phyloP scores from a whole-genome alignment of 202 grass and related monocot species.

The Musa balbisiana region DNA sequence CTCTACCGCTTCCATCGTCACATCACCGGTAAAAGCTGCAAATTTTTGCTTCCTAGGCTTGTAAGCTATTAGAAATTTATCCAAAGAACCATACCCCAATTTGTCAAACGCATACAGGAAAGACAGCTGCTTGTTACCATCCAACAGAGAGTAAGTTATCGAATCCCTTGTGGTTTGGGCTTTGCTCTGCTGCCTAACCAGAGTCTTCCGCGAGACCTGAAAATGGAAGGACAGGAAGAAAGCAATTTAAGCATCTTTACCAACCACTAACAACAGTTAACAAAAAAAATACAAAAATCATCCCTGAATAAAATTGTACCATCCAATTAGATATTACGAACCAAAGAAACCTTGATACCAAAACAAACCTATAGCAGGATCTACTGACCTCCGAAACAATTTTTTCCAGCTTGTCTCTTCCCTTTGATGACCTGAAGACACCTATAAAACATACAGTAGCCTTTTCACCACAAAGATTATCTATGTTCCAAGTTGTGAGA shows the following conservation, averaged over 20 bases:
- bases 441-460: constrained; percentile 63
- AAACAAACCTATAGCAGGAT: too few species aligned
- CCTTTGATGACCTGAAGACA: constrained; percentile 58
- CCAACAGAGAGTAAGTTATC: constrained; percentile 48
- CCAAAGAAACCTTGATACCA: too few species aligned
- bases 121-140: constrained; percentile 50
- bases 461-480: constrained; percentile 57
- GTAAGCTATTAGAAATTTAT: constrained; percentile 69
- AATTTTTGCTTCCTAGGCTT: constrained; percentile 58
- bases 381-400: constrained; percentile 51
- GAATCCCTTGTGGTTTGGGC: constrained; percentile 23
- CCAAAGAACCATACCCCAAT: constrained; percentile 39
- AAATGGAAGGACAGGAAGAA: constrained; percentile 16
- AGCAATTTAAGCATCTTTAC: constrained; percentile 9
- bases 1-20: constrained; percentile 74
- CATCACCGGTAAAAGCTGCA: constrained; percentile 27
- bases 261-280: neutral
- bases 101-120: constrained; percentile 62
- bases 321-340: neutral
- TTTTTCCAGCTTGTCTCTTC: constrained; percentile 45
- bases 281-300: too few species aligned
- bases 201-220: constrained; percentile 79
- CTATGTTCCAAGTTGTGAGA: constrained; percentile 47
- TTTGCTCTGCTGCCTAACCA: constrained; percentile 49
- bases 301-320: neutral